Conservation (phyloP, 2,329 filamentous ascomycete species). For the Neopestalotiopsis rosae region DNA sequence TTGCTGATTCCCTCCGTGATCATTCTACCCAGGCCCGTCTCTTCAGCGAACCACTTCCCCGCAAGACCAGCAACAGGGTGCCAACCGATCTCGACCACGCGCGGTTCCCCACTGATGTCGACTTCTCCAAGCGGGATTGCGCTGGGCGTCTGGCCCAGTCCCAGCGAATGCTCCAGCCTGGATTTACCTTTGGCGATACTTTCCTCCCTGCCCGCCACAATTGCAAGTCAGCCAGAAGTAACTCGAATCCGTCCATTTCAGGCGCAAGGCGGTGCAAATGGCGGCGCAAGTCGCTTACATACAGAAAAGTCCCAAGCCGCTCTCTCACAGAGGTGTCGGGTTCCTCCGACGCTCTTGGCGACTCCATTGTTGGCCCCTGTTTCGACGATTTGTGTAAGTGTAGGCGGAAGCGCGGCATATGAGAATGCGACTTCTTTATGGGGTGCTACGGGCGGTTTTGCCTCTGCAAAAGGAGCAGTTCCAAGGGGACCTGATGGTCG, state of each 20-base stretch:
- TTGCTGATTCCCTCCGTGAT: constrained; percentile 60
- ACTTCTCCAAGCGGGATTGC: constrained; percentile 47
- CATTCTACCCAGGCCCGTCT: constrained; percentile 59
- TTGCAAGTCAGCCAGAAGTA: not conserved
- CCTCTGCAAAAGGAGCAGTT: not conserved
- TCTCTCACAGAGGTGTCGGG: constrained; percentile 6
- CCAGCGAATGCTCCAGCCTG: constrained; percentile 47
- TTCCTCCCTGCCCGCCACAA: constrained; percentile 23
- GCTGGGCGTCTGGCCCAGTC: constrained; percentile 50
- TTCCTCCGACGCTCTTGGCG: constrained; percentile 7
- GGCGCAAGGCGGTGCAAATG: not conserved
- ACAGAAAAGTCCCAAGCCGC: constrained; percentile 6
- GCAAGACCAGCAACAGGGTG: constrained; percentile 61
- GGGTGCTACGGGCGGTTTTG: not conserved
- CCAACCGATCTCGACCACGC: constrained; percentile 61
- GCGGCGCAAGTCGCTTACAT: not conserved
- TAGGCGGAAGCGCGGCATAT: constrained; percentile 5
- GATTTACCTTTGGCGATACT: constrained; percentile 45
- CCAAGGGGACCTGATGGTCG: not conserved
- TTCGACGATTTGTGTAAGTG: constrained; percentile 5
- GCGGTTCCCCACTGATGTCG: constrained; percentile 39
- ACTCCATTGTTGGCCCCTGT: constrained; percentile 10
- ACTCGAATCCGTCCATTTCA: not conserved
- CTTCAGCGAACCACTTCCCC: constrained; percentile 64
- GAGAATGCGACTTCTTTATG: not conserved